phyloP scores from a whole-genome alignment of 306 rosid species.

The Quercus glauca region DNA sequence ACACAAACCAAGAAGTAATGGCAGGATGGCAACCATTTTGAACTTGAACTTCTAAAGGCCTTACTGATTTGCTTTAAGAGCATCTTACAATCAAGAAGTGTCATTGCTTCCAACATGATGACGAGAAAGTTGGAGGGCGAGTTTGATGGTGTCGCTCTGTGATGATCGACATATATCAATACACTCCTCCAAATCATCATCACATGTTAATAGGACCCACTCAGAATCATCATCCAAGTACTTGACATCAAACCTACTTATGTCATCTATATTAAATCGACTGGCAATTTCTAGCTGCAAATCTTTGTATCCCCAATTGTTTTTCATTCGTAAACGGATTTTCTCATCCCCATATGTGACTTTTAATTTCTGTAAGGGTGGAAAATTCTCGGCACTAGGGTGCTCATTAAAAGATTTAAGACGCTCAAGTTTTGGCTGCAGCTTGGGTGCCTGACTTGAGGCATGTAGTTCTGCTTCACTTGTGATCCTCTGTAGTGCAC shows the following conservation, averaged over 20 bases:
- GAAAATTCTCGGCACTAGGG: slow-evolving; percentile 18
- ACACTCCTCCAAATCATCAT: slow-evolving; percentile 89
- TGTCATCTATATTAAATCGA: slow-evolving; percentile 60
- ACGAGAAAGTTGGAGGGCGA: slow-evolving; percentile 55
- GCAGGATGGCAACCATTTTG: not conserved
- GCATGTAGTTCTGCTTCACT: slow-evolving; percentile 67
- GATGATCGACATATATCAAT: slow-evolving; percentile 67
- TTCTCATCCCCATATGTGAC: slow-evolving; percentile 73
- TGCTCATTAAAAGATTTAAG: slow-evolving; percentile 50
- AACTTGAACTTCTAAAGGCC: not conserved
- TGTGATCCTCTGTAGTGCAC: slow-evolving; percentile 55
- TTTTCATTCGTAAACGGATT: slow-evolving; percentile 70
- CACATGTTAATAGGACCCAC: slow-evolving; percentile 89
- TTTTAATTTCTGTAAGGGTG: slow-evolving; percentile 42
- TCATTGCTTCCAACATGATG: slow-evolving; percentile 25
- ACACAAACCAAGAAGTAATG: not conserved
- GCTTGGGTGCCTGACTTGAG: slow-evolving; percentile 25
- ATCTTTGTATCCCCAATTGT: slow-evolving; percentile 42
- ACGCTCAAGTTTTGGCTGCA: slow-evolving; percentile 60
- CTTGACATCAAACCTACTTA: slow-evolving; percentile 59
- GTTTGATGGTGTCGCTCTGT: slow-evolving; percentile 56
- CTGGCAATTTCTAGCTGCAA: slow-evolving; percentile 59
- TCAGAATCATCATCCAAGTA: slow-evolving; percentile 93
- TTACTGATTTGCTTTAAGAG: not conserved
- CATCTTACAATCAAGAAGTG: slow-evolving; percentile 25